Base-by-base conservation (phyloP, 768 basidiomycete genomes). In the Melanogaster broomeanus region DNA sequence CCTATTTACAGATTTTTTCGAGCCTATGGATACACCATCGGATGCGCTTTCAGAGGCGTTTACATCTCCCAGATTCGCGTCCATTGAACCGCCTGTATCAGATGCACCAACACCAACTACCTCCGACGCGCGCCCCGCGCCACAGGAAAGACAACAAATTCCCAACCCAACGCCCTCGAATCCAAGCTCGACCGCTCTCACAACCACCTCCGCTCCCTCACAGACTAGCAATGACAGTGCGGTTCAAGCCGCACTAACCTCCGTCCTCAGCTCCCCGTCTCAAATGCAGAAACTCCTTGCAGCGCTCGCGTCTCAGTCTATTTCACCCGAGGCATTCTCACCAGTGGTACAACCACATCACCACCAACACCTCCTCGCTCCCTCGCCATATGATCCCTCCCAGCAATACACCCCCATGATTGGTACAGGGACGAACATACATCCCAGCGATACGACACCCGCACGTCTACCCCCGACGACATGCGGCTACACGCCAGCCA, bases 231-330 rank as follows among this genome's bases (percentile, higher is more conserved):
- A 76, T 38, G 74, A 80, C 51, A 66, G 69, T 7, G 73, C 77
- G 16, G 70, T 84, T 35, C 79, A 83, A 55, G 64, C 73, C 10
- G 72, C 80, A 8, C 69, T 85, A 31, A 74, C 80, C 41, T 78
- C 80, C 50, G 70, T 87, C 22, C 64, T 74, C 44, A 72, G 60
- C 37, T 74, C 80, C 0, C 82, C 83, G 0, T 59, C 65, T 1
- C 82, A 86, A 58, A 74, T 87, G 45, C 84, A 86, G 53, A 77
- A 81, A 47, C 68, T 88, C 8, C 68, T 85, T 16, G 69, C 73
- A 0, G 73, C 78, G 0, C 70, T 84, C 1, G 57, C 64, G 53
- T 45, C 63, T 12, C 65, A 61, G 42, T 55, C 64, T 1, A 56
- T 68, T 39, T 40, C 54, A 27, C 50, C 60, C 13, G 64, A 70